Base-by-base conservation (phyloP, 78 protist species). In the Creolimax fragrantissima region DNA sequence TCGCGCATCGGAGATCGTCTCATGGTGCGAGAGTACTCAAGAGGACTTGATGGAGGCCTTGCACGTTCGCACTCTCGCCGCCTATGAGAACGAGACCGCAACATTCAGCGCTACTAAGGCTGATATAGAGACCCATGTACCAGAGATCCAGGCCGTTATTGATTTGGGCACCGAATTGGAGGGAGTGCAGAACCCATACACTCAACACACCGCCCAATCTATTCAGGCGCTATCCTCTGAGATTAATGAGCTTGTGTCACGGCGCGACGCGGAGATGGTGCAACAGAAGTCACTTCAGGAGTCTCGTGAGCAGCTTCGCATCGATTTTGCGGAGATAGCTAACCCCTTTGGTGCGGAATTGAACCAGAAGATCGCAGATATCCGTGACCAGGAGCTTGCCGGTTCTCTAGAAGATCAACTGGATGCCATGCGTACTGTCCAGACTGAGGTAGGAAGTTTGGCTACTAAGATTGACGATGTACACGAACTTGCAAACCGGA, bases 301-400 rank as follows among this genome's bases (percentile, higher is more conserved):
- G 58, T 17, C 45, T 36, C 44, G 89, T 90, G 94, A 93, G 41
- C 39, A 11, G 35, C 43, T 93, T 43, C 66, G 94, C 85, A 11
- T 47, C 88, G 89, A 35, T 24, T 92, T 84, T 86, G 95, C 95
- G 85, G 39, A 89, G 47, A 32, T 66, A 41, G 94, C 94, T n/a
- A 43, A 89, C 36, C 92, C 42, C 6, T 24, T 93, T 5, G 74
- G 6, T 3, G 92, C 47, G 66, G 44, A 24, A 42, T 81, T 93
- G 43, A 89, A 92, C 58, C 90, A 39, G 43, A 83, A 45, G 85
- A 47, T 85, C 24, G 47, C 17, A 67, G 90, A 42, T 7, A 35
- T 35, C 90, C 90, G 44, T 41, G 2, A 11, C 7, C 5, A 24
- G 44, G 42, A 6, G 5, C 42, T 39, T 24, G 35, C 86, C 42